Conservation (phyloP, 345 rosid species). For the Eucalyptus curtisii region DNA sequence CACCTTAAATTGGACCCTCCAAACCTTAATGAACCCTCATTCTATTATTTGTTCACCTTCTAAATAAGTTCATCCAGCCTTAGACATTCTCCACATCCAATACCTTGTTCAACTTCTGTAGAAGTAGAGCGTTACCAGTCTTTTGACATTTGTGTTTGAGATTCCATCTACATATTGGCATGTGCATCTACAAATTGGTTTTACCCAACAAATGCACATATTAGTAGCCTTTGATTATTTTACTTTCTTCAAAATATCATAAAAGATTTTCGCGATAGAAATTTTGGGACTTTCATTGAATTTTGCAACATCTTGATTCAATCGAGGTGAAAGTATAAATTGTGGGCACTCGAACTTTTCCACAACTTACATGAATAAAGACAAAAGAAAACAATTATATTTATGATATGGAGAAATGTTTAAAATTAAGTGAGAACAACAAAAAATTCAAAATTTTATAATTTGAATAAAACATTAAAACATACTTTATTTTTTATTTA, state of each 20-base stretch:
- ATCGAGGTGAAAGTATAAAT: not conserved
- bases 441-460: not conserved
- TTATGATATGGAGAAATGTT: not conserved
- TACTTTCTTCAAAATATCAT: not conserved
- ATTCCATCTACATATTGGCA: not conserved
- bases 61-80: not conserved
- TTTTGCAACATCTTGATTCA: not conserved
- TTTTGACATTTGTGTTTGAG: not conserved
- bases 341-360: not conserved
- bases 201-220: not conserved
- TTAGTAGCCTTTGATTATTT: not conserved
- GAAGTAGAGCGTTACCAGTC: rapidly evolving
- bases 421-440: not conserved
- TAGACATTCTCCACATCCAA: not conserved
- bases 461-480: not conserved
- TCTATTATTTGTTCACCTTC: not conserved
- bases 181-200: not conserved
- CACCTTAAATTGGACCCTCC: not conserved
- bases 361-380: not conserved
- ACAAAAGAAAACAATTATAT: not conserved
- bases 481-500: not conserved
- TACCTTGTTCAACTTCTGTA: not conserved
- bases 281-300: not conserved
- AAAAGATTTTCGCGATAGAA: not conserved
- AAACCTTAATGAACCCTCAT: not conserved